Conservation (phyloP, 345 rosid genomes). For the Iberis pinnata region DNA sequence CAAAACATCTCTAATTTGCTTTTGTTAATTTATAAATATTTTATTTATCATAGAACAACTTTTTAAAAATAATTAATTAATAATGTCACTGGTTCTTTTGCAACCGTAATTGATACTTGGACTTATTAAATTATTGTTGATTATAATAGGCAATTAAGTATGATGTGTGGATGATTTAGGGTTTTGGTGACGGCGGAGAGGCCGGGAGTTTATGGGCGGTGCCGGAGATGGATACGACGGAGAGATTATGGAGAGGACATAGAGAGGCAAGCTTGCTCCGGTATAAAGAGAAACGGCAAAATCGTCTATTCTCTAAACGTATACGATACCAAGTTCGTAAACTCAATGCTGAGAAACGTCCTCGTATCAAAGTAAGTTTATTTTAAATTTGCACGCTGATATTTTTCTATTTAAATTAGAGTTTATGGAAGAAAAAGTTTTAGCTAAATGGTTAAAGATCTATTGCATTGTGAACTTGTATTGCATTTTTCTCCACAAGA, state of each 20-base stretch:
- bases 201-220: constrained; percentile 45
- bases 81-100: constrained; percentile 18
- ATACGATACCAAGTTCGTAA: constrained; percentile 86
- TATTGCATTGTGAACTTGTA: no score
- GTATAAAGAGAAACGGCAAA: constrained; percentile 86
- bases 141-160: not conserved
- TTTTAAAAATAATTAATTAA: not conserved
- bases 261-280: constrained; percentile 89
- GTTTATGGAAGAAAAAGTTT: no score
- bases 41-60: no score
- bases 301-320: constrained; percentile 72
- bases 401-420: not conserved
- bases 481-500: no score
- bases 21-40: no score
- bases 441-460: no score
- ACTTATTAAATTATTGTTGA: no score
- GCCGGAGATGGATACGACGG: constrained; percentile 47
- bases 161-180: constrained; percentile 35
- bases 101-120: not conserved
- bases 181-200: constrained; percentile 25
- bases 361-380: constrained; percentile 60
- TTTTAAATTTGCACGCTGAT: not conserved
- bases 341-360: constrained; percentile 93
- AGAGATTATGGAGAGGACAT: constrained; percentile 38
- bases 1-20: constrained; percentile 42